A percentile compares a stretch with the other conserved stretches of the same genome.
Conservation (phyloP, 495 filamentous ascomycete species). For the Neurospora hispaniola region DNA sequence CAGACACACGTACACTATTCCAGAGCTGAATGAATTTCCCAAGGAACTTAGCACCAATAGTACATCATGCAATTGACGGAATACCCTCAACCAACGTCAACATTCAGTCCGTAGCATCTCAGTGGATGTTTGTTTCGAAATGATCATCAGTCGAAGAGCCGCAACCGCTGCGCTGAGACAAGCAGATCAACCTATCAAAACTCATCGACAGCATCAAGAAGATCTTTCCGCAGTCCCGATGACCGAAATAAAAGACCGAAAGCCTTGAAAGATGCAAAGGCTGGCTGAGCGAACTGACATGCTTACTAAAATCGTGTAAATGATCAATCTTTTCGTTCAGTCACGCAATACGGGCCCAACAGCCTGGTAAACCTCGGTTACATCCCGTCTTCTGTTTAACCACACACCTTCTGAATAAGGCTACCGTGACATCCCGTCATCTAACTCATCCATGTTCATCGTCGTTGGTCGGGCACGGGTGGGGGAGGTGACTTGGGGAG, state of each 20-base stretch:
- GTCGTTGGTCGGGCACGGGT: background rate
- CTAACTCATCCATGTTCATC: background rate
- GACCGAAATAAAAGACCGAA: background rate
- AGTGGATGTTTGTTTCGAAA: background rate
- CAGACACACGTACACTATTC: background rate
- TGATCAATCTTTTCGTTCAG: background rate
- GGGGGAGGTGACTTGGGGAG: background rate
- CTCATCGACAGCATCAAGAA: background rate
- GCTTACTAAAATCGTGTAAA: background rate
- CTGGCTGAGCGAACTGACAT: background rate
- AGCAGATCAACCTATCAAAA: background rate
- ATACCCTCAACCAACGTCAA: background rate
- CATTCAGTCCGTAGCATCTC: background rate
- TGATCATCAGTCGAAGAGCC: background rate
- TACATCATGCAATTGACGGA: background rate
- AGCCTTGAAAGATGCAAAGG: background rate
- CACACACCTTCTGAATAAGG: background rate
- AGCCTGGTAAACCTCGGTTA: background rate
- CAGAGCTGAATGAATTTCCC: background rate
- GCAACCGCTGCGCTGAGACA: background rate
- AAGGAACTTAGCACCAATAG: background rate
- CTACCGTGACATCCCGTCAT: background rate
- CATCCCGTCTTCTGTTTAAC: background rate
- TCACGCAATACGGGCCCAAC: background rate
- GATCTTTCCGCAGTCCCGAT: background rate